Evolutionary conservation across 345 rosid genomes (phyloP), one percentile per base, ranked within the genome.

Genomic region (Eucalyptus curtisii): DNA sequence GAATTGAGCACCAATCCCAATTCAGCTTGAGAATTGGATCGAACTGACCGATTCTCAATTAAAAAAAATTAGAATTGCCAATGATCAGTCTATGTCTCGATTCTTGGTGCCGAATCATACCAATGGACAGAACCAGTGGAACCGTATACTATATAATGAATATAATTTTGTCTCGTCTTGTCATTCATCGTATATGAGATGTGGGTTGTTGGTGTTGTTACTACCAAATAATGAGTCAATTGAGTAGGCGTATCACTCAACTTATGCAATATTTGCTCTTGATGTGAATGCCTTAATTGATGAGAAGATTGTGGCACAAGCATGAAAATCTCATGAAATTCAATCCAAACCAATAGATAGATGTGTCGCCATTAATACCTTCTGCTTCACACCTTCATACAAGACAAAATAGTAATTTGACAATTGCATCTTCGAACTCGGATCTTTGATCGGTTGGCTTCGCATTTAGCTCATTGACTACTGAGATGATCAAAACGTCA

Each of bases 401-500:
- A 64, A 64, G 76, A 64, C 19, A 7, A 64, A 31, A 52, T 90
- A 96, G 91, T 90, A 95, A 95, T 87, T 92, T 91, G 48, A 91
- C 88, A 86, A 96, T 89, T 66, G 92, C 95, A 90, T 92, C 88
- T 93, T 93, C 93, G 88, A 95, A 93, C 91, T 88, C 94, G 33
- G 88, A 59, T 37, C 89, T 90, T 45, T 86, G 79, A 87, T 90
- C 90, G 81, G 88, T 89, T 86, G 92, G 90, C 87, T 88, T 90
- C 50, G 87, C 82, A 86, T 89, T 87, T 30, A 87, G 86, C 90
- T 92, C 91, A 66, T 79, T 86, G 55, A 88, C 92, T 91, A 96
- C 98, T 89, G 1, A 86, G 86, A 94, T 93, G 86, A 96, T 97
- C 93, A 90, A 87, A 88, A 95, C 47, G 91, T 96, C 98, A 89